Conservation (phyloP, 2,329 filamentous ascomycete species). For the Hymenoscyphus fraxineus region DNA sequence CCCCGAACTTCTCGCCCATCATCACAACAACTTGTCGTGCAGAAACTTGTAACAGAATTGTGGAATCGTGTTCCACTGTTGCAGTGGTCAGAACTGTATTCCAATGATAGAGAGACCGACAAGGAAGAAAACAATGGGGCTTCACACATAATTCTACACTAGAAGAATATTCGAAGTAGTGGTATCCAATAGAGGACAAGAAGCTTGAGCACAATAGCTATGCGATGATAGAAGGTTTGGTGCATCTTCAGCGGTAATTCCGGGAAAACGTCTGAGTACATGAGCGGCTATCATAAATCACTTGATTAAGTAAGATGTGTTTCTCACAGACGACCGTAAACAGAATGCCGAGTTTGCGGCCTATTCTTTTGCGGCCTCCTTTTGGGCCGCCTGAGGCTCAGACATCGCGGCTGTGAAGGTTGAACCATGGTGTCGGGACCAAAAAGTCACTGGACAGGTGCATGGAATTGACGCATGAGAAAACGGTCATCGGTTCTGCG, state of each 20-base stretch:
- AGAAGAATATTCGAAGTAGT: neutral
- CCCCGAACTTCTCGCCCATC: neutral
- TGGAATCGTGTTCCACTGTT: neutral
- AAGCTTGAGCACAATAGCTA: neutral
- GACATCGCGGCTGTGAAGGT: constrained; percentile 1
- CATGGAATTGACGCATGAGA: constrained; percentile 5
- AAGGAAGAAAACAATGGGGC: neutral
- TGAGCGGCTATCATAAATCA: neutral
- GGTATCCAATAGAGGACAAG: neutral
- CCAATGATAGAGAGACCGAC: neutral
- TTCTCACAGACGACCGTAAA: neutral
- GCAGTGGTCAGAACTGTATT: constrained; percentile 1
- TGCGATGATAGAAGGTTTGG: neutral
- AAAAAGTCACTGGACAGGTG: constrained; percentile 9
- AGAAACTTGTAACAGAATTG: neutral
- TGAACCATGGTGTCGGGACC: neutral
- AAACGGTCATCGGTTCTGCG: constrained; percentile 6
- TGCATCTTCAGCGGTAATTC: neutral
- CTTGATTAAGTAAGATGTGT: neutral
- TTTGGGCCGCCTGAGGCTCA: constrained; percentile 7
- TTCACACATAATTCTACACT: neutral
- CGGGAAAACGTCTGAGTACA: neutral
- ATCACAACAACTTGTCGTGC: neutral
- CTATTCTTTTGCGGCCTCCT: constrained; percentile 4
- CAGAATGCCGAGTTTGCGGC: constrained; percentile 1